These are phyloP conservation scores for Paraleonurus japonicus DNA, from an alignment of 257 asterid species.

Conservation along the genomic window DNA sequence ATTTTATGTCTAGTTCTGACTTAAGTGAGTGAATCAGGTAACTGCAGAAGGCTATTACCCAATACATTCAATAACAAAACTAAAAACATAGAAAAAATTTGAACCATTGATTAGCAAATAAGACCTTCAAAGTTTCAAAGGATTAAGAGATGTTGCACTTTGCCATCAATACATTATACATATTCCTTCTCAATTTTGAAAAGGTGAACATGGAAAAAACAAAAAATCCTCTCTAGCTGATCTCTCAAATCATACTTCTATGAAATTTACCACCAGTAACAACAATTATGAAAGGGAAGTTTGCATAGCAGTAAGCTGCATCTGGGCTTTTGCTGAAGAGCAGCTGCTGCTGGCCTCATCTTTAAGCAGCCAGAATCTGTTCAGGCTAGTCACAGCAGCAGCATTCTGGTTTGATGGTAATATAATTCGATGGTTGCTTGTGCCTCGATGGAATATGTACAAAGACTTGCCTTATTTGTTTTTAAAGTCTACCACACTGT, in stretches of 20 bases:
- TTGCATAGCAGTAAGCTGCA: too few species aligned
- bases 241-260: too few species aligned
- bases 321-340: too few species aligned
- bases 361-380: too few species aligned
- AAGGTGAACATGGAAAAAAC: not conserved
- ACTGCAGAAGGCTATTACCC: not conserved
- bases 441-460: too few species aligned
- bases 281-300: not conserved
- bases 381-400: too few species aligned
- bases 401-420: too few species aligned
- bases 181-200: not conserved
- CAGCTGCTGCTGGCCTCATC: too few species aligned
- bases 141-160: not conserved
- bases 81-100: not conserved
- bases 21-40: not conserved
- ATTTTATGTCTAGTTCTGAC: not conserved
- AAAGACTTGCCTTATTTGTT: too few species aligned
- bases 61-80: not conserved
- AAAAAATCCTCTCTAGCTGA: too few species aligned
- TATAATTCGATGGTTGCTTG: too few species aligned
- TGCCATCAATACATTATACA: not conserved
- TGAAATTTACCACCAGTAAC: not conserved
- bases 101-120: not conserved
- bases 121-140: not conserved
- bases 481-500: too few species aligned